These are phyloP conservation scores for Ilyonectria mors-panacis DNA, from an alignment of 2,329 filamentous ascomycete genomes.

Conservation along the genomic window DNA sequence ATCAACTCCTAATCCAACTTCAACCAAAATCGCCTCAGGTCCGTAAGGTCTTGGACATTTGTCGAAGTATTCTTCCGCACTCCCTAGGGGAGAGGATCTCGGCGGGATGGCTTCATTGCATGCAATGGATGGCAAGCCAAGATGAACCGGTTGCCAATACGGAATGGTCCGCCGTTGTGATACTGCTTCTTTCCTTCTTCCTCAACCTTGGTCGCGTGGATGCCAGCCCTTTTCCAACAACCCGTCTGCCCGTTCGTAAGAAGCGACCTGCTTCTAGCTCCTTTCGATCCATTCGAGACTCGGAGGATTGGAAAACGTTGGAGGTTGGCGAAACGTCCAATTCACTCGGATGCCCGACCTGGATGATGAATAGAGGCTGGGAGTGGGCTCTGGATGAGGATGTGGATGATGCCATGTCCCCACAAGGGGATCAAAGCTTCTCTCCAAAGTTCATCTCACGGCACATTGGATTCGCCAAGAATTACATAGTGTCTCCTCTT, in stretches of 20 bases:
- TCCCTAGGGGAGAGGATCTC: constrained; percentile 73
- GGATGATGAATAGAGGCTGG: constrained; percentile 77
- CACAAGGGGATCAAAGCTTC: constrained; percentile 45
- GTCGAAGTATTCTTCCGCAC: constrained; percentile 75
- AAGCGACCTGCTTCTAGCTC: constrained; percentile 54
- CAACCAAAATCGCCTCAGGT: constrained; percentile 76
- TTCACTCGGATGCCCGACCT: constrained; percentile 65
- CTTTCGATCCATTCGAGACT: constrained; percentile 54
- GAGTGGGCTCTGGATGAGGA: constrained; percentile 78
- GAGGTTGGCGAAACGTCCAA: constrained; percentile 63
- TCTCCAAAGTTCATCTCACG: constrained; percentile 61
- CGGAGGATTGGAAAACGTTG: constrained; percentile 64
- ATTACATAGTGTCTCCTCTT: constrained; percentile 74
- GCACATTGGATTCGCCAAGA: constrained; percentile 72
- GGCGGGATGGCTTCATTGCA: constrained; percentile 80
- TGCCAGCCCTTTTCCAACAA: constrained; percentile 42
- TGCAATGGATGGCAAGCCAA: constrained; percentile 75
- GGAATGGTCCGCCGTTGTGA: constrained; percentile 80
- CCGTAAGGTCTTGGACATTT: constrained; percentile 71
- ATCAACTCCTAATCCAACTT: constrained; percentile 78
- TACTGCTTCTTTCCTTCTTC: constrained; percentile 76
- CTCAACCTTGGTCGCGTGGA: constrained; percentile 69
- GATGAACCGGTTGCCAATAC: constrained; percentile 63
- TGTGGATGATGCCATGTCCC: constrained; percentile 47
- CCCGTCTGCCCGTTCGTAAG: constrained; percentile 49